These are phyloP conservation scores for Cylindrotheca closterium DNA, from an alignment of 108 stramenopile genomes.

Conservation along the genomic window DNA sequence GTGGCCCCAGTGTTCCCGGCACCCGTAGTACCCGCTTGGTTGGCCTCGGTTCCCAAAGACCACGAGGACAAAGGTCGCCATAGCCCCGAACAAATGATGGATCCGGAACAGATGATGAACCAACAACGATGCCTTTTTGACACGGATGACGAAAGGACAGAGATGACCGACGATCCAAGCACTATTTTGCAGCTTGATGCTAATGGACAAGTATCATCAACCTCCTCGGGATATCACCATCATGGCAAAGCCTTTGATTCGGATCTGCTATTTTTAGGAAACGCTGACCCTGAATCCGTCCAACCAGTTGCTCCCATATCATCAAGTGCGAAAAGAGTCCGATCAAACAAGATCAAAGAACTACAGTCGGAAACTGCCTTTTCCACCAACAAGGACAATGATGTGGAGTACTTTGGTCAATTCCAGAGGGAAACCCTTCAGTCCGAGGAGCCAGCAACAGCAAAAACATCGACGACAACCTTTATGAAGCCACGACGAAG, in stretches of 20 bases:
- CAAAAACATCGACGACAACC: too few relatives aligned
- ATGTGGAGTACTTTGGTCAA: not conserved
- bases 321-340: too few relatives aligned
- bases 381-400: too few relatives aligned
- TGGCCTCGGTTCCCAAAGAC: not conserved
- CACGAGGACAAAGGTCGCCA: not conserved
- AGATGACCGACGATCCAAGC: not conserved
- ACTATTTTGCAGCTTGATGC: too few relatives aligned
- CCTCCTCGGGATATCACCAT: too few relatives aligned
- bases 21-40: not conserved
- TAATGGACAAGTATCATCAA: not conserved
- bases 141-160: not conserved
- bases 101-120: not conserved
- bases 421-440: not conserved
- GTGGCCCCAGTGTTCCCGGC: too few relatives aligned
- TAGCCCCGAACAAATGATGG: not conserved
- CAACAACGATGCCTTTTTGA: not conserved
- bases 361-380: too few relatives aligned
- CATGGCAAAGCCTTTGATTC: too few relatives aligned
- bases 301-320: too few relatives aligned
- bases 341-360: too few relatives aligned
- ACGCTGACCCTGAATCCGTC: not conserved
- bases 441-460: too few relatives aligned
- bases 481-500: too few relatives aligned
- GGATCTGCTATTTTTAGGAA: not conserved